phyloP scores from a whole-genome alignment of 495 filamentous ascomycete species.

The Hypoxylon crocopeplum region DNA sequence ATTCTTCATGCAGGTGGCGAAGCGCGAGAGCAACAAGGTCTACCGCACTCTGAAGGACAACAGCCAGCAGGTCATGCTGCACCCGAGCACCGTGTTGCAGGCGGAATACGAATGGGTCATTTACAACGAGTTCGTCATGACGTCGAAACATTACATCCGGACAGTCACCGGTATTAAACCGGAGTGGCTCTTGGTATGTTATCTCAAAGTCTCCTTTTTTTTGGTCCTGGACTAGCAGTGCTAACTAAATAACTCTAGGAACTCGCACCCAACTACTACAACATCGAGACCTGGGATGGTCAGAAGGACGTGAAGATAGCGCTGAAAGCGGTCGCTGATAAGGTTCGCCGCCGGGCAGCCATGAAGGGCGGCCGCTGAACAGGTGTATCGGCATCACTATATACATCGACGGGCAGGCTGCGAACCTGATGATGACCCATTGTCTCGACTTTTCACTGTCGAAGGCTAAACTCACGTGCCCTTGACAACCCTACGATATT shows the following conservation, averaged over 20 bases:
- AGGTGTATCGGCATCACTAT: neutral
- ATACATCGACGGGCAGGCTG: too few relatives aligned
- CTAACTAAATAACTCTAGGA: constrained; percentile 57
- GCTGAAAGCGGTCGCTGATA: constrained; percentile 75
- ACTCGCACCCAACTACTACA: constrained; percentile 91
- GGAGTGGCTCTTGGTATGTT: constrained; percentile 89
- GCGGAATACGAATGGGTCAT: constrained; percentile 95
- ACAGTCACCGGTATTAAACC: constrained; percentile 71
- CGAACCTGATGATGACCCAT: too few relatives aligned
- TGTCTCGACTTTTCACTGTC: too few relatives aligned
- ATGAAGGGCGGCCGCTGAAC: constrained; percentile 57
- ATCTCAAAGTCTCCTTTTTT: neutral
- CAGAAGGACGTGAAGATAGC: constrained; percentile 86
- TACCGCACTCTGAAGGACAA: constrained; percentile 97
- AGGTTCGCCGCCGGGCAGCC: constrained; percentile 73
- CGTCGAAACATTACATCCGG: constrained; percentile 88
- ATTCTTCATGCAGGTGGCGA: constrained; percentile 99
- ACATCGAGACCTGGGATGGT: constrained; percentile 74
- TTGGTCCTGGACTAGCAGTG: neutral
- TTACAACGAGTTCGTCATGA: constrained; percentile 98
- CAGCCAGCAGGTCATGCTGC: constrained; percentile 78
- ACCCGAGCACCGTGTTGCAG: constrained; percentile 86
- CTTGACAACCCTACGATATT: too few relatives aligned
- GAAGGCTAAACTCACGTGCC: too few relatives aligned
- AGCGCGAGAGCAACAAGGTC: constrained; percentile 80